These are phyloP conservation scores for Sarcomyxa edulis DNA, from an alignment of 768 basidiomycete genomes.

Conservation along the genomic window DNA sequence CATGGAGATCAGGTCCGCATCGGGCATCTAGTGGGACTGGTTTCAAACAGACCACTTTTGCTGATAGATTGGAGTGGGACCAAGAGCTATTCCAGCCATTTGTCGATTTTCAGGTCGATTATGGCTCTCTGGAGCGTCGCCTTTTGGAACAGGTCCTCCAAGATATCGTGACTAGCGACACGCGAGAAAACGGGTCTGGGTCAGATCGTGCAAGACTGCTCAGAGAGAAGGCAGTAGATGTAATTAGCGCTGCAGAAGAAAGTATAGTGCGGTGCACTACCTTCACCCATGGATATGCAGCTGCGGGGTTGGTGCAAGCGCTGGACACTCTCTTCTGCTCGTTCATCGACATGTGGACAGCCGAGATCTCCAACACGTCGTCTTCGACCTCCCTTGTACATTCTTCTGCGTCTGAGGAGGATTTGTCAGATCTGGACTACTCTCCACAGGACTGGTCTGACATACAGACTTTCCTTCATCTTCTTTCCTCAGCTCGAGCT, in stretches of 20 bases:
- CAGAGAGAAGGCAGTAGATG: slow-evolving; percentile 69
- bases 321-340: slow-evolving; percentile 66
- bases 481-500: slow-evolving; percentile 75
- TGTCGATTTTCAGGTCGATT: slow-evolving; percentile 85
- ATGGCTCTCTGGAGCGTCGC: slow-evolving; percentile 70
- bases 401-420: slow-evolving; percentile 39
- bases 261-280: slow-evolving; percentile 66
- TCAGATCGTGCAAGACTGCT: slow-evolving; percentile 58
- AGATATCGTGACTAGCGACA: slow-evolving; percentile 38
- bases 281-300: slow-evolving; percentile 90
- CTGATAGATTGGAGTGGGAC: slow-evolving; percentile 66
- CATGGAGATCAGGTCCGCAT: slow-evolving; percentile 42
- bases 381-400: slow-evolving; percentile 15
- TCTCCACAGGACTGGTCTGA: slow-evolving; percentile 83
- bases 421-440: slow-evolving; percentile 81
- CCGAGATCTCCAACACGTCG: slow-evolving; percentile 36
- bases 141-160: slow-evolving; percentile 56
- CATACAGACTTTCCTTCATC: slow-evolving; percentile 78
- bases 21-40: slow-evolving; percentile 21
- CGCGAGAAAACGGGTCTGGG: slow-evolving; percentile 30
- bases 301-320: slow-evolving; percentile 65
- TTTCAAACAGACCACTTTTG: not conserved
- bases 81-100: slow-evolving; percentile 92
- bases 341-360: slow-evolving; percentile 65
- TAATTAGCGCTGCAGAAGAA: slow-evolving; percentile 77